Percentiles rank a stretch among this genome's conserved stretches.
These are phyloP conservation scores for Penicillium sp. DNA, from an alignment of 2,329 filamentous ascomycete species.

Conservation along the genomic window DNA sequence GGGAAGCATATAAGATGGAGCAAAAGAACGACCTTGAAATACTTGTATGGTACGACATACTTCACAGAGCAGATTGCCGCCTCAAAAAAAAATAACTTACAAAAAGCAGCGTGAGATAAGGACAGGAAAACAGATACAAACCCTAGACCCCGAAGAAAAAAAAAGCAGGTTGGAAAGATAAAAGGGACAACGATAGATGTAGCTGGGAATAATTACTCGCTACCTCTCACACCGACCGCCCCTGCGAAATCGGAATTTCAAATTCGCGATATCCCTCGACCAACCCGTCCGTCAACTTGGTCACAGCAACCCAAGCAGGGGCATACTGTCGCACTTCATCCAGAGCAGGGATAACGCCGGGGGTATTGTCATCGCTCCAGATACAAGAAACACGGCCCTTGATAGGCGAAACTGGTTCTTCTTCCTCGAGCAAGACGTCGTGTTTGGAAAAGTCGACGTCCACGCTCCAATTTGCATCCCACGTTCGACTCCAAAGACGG, in stretches of 20 bases:
- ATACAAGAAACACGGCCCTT: conserved; percentile 74
- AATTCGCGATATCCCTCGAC: conserved; percentile 79
- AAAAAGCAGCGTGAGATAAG: not conserved
- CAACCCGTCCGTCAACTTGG: conserved; percentile 76
- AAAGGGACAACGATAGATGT: not conserved
- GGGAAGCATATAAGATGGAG: too few species aligned
- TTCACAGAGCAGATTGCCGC: not conserved
- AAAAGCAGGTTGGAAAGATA: not conserved
- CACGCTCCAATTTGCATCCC: conserved; percentile 76
- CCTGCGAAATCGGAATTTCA: conserved; percentile 29
- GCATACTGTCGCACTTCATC: conserved; percentile 77
- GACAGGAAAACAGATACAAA: not conserved
- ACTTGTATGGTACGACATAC: not conserved
- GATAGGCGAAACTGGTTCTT: conserved; percentile 41
- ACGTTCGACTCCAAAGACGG: conserved; percentile 80
- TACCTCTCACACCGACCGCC: not conserved
- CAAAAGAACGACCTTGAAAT: not conserved
- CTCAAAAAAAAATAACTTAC: not conserved
- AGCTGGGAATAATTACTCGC: not conserved
- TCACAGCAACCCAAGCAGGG: conserved; percentile 78
- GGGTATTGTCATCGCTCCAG: conserved; percentile 83
- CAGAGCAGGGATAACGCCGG: conserved; percentile 76
- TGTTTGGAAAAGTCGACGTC: conserved; percentile 61
- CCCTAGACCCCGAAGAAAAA: not conserved
- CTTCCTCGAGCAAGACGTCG: conserved; percentile 37